These are phyloP conservation scores for Ichthyophthirius multifiliis DNA, from an alignment of 169 alveolate species.

Conservation along the genomic window DNA sequence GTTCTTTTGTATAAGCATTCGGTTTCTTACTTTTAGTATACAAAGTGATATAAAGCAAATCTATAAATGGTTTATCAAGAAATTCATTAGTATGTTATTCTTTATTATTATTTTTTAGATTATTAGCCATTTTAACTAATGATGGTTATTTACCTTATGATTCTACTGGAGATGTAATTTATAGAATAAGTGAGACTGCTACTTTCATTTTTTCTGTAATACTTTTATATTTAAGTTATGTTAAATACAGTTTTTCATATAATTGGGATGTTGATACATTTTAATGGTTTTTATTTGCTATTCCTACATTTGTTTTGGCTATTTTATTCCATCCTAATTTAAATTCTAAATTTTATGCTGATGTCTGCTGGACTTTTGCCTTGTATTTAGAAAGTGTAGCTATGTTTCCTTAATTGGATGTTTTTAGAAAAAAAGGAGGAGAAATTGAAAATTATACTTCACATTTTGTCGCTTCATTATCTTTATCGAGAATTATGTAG, in stretches of 20 bases:
- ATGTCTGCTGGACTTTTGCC: conserved; percentile 72
- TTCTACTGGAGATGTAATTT: conserved; percentile 72
- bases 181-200: conserved; percentile 57
- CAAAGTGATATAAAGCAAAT: conserved; percentile 19
- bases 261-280: conserved; percentile 47
- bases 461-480: conserved; percentile 64
- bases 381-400: conserved; percentile 72
- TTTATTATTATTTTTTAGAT: conserved; percentile 46
- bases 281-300: conserved; percentile 41
- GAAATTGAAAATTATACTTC: conserved; percentile 71
- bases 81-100: conserved; percentile 50
- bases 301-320: conserved; percentile 51
- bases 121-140: conserved; percentile 53
- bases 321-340: conserved; percentile 56
- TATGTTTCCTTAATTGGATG: conserved; percentile 62
- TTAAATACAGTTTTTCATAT: conserved; percentile 39
- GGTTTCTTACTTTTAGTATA: conserved; percentile 27
- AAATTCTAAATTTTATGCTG: conserved; percentile 53
- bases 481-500: conserved; percentile 50
- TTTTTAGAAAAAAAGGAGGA: conserved; percentile 69
- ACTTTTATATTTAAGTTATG: conserved; percentile 40
- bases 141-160: conserved; percentile 74
- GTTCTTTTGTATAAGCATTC: conserved; percentile 25
- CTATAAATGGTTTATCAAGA: conserved; percentile 38
- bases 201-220: conserved; percentile 35